phyloP scores from a whole-genome alignment of 129 eudicot species.

The Flaveria robusta region DNA sequence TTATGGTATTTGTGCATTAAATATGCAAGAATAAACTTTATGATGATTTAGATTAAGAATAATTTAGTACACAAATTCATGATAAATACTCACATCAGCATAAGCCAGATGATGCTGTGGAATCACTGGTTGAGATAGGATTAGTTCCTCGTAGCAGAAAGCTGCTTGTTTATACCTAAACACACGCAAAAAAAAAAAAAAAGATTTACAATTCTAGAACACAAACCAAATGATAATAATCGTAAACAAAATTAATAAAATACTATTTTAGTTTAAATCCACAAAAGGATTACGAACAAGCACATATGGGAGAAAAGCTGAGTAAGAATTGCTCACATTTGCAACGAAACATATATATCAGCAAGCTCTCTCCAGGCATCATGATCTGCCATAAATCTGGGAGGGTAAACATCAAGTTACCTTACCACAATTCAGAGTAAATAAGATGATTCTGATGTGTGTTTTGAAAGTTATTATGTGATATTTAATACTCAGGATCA shows the following conservation, averaged over 20 bases:
- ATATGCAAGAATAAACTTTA: not conserved
- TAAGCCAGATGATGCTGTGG: conserved; percentile 86
- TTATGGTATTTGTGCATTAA: not conserved
- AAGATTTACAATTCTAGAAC: not conserved
- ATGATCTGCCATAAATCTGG: conserved; percentile 97
- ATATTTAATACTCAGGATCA: too few relatives aligned
- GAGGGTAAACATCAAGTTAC: conserved; percentile 17
- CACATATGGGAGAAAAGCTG: not conserved
- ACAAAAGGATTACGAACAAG: not conserved
- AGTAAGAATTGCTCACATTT: conserved; percentile 63
- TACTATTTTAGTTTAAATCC: not conserved
- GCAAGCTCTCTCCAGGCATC: conserved; percentile 99
- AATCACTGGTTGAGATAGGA: conserved; percentile 74
- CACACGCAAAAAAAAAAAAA: not conserved
- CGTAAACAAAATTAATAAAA: not conserved
- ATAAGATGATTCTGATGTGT: not conserved
- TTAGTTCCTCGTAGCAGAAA: conserved; percentile 91
- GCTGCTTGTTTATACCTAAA: conserved; percentile 97
- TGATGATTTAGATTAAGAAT: not conserved
- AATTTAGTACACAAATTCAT: not conserved
- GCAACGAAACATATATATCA: conserved; percentile 87
- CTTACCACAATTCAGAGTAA: not conserved
- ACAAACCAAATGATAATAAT: not conserved
- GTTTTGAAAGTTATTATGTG: not conserved
- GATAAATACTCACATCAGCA: conserved; percentile 75